Percentiles rank a stretch among this genome's conserved stretches.
These are phyloP conservation scores for Vicia villosa DNA, from an alignment of 306 rosid species.

Conservation along the genomic window DNA sequence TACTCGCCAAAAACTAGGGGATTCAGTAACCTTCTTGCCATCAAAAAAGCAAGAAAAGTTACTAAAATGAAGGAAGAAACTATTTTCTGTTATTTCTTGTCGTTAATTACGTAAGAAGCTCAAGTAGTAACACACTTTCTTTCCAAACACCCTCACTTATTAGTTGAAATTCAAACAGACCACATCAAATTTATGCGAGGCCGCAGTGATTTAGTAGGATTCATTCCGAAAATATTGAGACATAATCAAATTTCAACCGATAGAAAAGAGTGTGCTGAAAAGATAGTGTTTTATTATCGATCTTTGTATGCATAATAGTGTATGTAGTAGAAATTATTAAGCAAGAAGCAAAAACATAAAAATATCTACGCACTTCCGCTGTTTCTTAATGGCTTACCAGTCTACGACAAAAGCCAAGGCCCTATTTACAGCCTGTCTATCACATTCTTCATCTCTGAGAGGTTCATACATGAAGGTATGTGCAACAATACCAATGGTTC, in stretches of 20 bases:
- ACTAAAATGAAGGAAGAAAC: background rate
- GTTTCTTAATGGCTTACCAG: slow-evolving; percentile 43
- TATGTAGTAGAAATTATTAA: slow-evolving; percentile 3
- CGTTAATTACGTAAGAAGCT: background rate
- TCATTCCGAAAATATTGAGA: background rate
- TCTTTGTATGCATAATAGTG: background rate
- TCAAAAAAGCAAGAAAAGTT: background rate
- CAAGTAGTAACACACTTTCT: background rate
- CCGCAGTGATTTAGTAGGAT: background rate
- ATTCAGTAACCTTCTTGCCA: slow-evolving; percentile 48
- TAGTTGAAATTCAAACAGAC: background rate
- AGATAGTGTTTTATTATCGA: background rate
- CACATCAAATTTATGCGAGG: background rate
- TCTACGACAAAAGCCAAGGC: slow-evolving; percentile 51
- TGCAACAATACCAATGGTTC: slow-evolving; percentile 50
- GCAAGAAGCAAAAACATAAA: slow-evolving; percentile 9
- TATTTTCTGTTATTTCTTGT: background rate
- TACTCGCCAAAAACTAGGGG: slow-evolving; percentile 64
- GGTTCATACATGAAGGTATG: slow-evolving; percentile 58
- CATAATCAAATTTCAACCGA: background rate
- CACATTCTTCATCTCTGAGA: slow-evolving; percentile 51
- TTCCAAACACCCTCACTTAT: background rate
- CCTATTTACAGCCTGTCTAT: slow-evolving; percentile 52
- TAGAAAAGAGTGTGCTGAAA: background rate
- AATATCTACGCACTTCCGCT: background rate